Evolutionary conservation across 148 eudicot species (phyloP), one percentile per base, ranked within the genome.

Genomic region (Arctostaphylos glauca): DNA sequence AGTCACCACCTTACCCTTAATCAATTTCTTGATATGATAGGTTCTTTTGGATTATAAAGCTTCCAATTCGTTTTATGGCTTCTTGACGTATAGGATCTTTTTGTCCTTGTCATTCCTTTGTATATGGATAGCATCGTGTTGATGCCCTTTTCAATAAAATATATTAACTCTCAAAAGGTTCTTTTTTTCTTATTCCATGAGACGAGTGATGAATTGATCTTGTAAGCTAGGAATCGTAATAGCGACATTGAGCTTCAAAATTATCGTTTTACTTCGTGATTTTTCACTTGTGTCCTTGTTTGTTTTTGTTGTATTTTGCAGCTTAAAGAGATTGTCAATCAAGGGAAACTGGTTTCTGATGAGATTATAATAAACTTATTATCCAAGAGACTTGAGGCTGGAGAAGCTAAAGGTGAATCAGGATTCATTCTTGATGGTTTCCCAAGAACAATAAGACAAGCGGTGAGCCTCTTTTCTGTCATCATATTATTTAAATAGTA

Each of bases 361-460:
- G 99, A 96, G 85, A 92, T 96, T 48, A 93, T 96, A 41, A 90
- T 96, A 49, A 86, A 83, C 80, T 87, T 96, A 82, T 88, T 96
- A 75, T 96, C 98, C 14, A 94, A 96, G 85, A 94, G 99, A 87
- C 98, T 96, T 74, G 99, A 96, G 88, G 80, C 84, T 64, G 98
- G 99, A 74, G 98, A 94, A 88, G 88, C 89, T 66, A 91, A 90
- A 80, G 98, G 98, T 77, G 99, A 96, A 91, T 86, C 94, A 0
- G 99, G 99, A 77, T 96, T 96, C 85, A 96, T 96, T 86, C 94
- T 96, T 59, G 99, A 96, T 85, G 99, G 99, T 60, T 96, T 96
- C 87, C 99, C 99, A 6, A 93, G 99, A 78, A 96, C 99, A 59
- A 95, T 96, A 50, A 90, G 93, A 90, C 99, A 96, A 89, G 99